phyloP scores from a whole-genome alignment of 768 basidiomycete genomes.

The Candolleomyces eurysporus region DNA sequence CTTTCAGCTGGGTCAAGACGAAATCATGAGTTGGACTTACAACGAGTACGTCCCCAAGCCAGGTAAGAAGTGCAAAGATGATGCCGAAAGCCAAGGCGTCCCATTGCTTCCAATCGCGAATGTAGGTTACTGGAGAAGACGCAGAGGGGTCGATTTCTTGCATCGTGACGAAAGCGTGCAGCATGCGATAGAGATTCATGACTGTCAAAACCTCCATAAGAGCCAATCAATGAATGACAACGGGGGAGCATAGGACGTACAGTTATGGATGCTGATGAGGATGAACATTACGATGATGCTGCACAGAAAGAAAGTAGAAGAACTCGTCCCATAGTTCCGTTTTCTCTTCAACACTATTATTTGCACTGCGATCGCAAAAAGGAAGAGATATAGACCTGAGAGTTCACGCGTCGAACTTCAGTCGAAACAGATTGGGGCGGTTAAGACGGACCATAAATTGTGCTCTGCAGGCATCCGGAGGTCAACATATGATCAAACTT shows the following conservation, averaged over 20 bases:
- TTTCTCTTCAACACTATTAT: background rate
- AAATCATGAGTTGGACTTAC: background rate
- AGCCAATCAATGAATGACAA: background rate
- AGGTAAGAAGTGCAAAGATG: background rate
- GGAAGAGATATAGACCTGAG: background rate
- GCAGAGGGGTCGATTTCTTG: background rate
- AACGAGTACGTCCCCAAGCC: background rate
- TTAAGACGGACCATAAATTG: background rate
- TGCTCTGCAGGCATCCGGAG: background rate
- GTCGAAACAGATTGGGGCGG: background rate
- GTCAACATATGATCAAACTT: background rate
- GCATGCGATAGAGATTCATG: background rate
- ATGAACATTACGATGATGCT: background rate
- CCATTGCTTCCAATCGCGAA: background rate
- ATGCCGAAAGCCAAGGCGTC: background rate
- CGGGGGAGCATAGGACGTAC: background rate
- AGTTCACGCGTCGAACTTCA: background rate
- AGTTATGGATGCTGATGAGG: constrained; percentile 1
- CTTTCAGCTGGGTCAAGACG: no score
- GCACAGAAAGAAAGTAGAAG: background rate
- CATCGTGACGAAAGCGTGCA: background rate
- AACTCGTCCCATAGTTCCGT: background rate
- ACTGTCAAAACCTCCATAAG: background rate
- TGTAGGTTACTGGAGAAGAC: background rate
- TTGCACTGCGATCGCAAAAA: background rate